Evolutionary conservation across 306 rosid species (phyloP).

Genomic region (Cucurbita ficifolia): DNA sequence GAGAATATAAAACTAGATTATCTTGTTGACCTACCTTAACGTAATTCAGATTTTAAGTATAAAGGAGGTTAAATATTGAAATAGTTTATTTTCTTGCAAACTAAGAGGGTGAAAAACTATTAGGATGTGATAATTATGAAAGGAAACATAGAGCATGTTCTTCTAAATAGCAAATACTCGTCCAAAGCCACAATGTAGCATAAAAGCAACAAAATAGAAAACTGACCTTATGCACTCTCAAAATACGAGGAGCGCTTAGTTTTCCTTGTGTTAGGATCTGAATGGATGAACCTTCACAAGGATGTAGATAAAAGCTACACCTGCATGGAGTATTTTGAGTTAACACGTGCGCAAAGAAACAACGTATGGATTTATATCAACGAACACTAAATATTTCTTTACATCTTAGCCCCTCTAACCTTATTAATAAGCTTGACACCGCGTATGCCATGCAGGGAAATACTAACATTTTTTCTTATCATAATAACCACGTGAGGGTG

Average conservation of each 20-base stretch:
- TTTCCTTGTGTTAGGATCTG: slow-evolving; percentile 96
- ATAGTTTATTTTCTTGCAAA: too few species aligned
- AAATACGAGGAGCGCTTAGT: slow-evolving; percentile 91
- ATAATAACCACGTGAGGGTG: too few species aligned
- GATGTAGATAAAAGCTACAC: slow-evolving; percentile 92
- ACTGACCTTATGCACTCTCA: slow-evolving; percentile 85
- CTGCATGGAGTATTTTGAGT: slow-evolving; percentile 21
- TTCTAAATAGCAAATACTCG: background rate
- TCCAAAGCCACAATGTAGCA: slow-evolving; percentile 6
- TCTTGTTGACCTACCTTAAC: background rate
- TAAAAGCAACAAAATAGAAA: slow-evolving; percentile 1
- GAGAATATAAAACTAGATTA: background rate
- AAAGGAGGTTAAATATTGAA: too few species aligned
- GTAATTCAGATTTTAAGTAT: background rate
- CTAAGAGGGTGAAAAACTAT: background rate
- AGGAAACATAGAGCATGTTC: background rate
- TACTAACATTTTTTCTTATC: background rate
- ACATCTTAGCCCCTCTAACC: background rate
- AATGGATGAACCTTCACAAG: slow-evolving; percentile 79
- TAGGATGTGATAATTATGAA: background rate
- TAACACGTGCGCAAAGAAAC: background rate
- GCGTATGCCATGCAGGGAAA: background rate
- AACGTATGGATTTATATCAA: background rate
- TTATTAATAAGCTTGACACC: background rate
- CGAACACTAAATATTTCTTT: background rate